These are phyloP conservation scores for Colletotrichum gloeosporioides DNA, from an alignment of 2,329 filamentous ascomycete genomes.

Conservation along the genomic window DNA sequence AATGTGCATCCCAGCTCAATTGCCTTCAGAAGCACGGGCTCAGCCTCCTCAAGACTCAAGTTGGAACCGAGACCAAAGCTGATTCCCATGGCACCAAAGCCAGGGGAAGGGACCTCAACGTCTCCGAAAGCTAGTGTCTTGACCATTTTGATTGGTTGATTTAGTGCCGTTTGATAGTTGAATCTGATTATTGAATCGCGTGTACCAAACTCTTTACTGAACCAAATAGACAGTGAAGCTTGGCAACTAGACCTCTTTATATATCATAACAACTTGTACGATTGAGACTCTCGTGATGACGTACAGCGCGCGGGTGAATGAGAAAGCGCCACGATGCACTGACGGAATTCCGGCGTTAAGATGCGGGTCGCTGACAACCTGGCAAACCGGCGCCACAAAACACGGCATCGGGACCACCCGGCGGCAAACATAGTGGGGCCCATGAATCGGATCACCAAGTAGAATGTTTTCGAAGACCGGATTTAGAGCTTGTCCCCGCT, in stretches of 20 bases:
- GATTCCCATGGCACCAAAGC: constrained; percentile 57
- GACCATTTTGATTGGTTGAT: constrained; percentile 33
- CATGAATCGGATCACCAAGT: background rate
- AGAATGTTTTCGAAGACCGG: background rate
- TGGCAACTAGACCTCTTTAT: background rate
- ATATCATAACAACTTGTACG: background rate
- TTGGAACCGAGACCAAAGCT: constrained; percentile 47
- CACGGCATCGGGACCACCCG: background rate
- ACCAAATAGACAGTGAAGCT: background rate
- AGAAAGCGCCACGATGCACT: background rate
- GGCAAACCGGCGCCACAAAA: background rate
- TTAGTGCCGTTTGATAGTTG: background rate
- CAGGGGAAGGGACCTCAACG: constrained; percentile 43
- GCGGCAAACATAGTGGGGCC: background rate
- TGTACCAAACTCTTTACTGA: background rate
- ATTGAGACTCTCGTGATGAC: background rate
- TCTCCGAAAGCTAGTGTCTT: constrained; percentile 44
- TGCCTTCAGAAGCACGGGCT: constrained; percentile 54
- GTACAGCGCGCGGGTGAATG: background rate
- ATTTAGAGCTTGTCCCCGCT: background rate
- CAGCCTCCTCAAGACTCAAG: constrained; percentile 47
- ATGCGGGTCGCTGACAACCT: background rate
- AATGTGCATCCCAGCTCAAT: constrained; percentile 51
- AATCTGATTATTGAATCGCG: background rate
- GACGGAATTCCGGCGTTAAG: background rate